These are phyloP conservation scores for Hermanozyma aechmeae DNA, from an alignment of 805 yeast genomes.

Conservation along the genomic window DNA sequence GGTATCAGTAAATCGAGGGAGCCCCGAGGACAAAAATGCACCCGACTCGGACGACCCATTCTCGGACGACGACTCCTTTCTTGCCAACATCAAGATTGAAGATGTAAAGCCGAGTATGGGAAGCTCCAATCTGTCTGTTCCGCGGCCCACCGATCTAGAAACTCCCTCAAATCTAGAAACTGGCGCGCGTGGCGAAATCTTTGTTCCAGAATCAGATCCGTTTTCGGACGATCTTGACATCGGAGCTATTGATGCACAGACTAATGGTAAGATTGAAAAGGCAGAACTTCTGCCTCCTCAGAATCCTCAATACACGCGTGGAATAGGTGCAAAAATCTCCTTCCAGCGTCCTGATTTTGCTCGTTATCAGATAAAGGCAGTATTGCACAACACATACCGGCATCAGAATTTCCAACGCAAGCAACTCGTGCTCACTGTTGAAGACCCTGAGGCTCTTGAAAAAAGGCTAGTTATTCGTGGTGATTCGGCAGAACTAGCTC, in stretches of 20 bases:
- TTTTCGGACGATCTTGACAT: conserved; percentile 12
- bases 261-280: background rate
- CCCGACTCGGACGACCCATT: conserved; percentile 15
- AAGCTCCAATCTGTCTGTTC: too few relatives aligned
- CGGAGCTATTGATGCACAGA: conserved; percentile 4
- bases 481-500: conserved; percentile 46
- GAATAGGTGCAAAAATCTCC: conserved; percentile 27
- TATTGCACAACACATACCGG: conserved; percentile 22
- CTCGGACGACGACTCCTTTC: conserved; percentile 19
- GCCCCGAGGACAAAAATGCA: conserved; percentile 1
- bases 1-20: background rate
- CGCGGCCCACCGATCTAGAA: too few relatives aligned
- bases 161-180: too few relatives aligned
- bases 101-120: too few relatives aligned
- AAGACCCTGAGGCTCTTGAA: conserved; percentile 20
- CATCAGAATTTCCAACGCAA: conserved; percentile 17
- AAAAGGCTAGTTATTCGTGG: conserved; percentile 48
- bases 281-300: background rate
- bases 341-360: conserved; percentile 37
- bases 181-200: too few relatives aligned
- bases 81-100: conserved; percentile 6
- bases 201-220: conserved; percentile 11
- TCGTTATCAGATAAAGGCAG: conserved; percentile 35
- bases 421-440: conserved; percentile 50
- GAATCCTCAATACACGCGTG: background rate